Evolutionary conservation across 2,329 filamentous ascomycete genomes (phyloP), one percentile per base, ranked within the genome.

Genomic region (Cercospora citrullina): DNA sequence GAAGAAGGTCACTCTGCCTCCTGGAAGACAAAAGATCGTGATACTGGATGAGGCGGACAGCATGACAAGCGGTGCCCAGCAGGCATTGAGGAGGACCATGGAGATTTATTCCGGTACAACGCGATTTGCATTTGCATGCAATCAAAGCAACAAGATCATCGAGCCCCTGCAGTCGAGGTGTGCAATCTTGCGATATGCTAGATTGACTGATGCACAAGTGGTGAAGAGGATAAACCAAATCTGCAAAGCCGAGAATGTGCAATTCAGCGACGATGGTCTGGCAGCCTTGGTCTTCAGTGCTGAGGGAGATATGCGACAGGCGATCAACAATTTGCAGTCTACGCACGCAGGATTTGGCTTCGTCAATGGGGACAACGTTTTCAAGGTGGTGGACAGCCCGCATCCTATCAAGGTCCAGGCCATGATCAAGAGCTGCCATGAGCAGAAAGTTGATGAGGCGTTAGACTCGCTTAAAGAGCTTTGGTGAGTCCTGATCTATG

Each of bases 141-240:
- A 99, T 80, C 93, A 97, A 83, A 95, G 91, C 70, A 99, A 98
- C 84, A 99, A 98, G 82, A 98, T 99, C 78, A 99, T 99, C 80
- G 95, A 99, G 80, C 95, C 95, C n/a, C 85, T 99, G 62, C 95
- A 99, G 80, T 97, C 94, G 18, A 89, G 95, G 75, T 99, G 95
- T 79, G 95, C 95, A 21, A 98, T 99, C 77, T 87, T 99, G 65
- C 90, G 95, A 68, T 99, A 97, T 80, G 90, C 94, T 33, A 90
- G 94, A 66, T 85, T 99, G 72, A 97, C 94, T 2, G 95, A 99
- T 78, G 90, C 88, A 12, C 94, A 99, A 79, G 89, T 99, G 28
- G 93, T 97, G 62, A 94, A 94, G 83, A 88, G 95, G 48, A 81
- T 99, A 69, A 84, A 95, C 80, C 94, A 98, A 78, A 95, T 99